Conservation (phyloP, 2,329 filamentous ascomycete species). For the Alternaria novae-zelandiae region DNA sequence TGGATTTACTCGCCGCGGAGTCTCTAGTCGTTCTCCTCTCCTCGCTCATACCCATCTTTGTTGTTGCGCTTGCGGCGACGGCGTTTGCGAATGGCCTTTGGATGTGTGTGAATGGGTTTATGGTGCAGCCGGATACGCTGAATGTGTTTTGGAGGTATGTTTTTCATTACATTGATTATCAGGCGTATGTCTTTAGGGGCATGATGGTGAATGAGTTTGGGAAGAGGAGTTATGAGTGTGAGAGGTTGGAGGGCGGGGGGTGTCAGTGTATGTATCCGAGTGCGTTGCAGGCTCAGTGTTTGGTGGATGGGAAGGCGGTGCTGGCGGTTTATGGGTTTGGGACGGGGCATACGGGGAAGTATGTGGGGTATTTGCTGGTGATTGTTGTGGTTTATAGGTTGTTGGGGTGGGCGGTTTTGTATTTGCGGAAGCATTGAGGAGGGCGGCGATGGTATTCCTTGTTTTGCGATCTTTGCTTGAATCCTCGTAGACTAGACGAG, state of each 20-base stretch:
- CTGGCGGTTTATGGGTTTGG: conserved; percentile 73
- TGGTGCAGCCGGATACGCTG: conserved; percentile 73
- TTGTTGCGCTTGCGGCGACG: conserved; percentile 77
- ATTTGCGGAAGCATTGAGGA: conserved; percentile 39
- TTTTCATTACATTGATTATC: conserved; percentile 89
- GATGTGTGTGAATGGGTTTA: conserved; percentile 86
- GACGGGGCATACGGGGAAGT: conserved; percentile 67
- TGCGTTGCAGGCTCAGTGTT: conserved; percentile 66
- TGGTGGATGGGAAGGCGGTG: conserved; percentile 74
- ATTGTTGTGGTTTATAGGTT: conserved; percentile 78
- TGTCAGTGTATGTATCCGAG: conserved; percentile 77
- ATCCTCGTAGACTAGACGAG: not conserved
- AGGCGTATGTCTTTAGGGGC: conserved; percentile 83
- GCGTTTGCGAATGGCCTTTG: conserved; percentile 88
- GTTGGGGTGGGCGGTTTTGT: conserved; percentile 69
- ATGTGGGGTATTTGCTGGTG: conserved; percentile 77
- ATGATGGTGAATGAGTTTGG: conserved; percentile 94
- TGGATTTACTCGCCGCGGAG: conserved; percentile 82
- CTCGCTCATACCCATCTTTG: conserved; percentile 77
- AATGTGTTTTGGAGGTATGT: conserved; percentile 88
- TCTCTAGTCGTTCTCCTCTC: conserved; percentile 80
- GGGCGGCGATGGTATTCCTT: too few species aligned
- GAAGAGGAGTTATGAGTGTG: conserved; percentile 68
- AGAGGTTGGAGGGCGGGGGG: conserved; percentile 32
- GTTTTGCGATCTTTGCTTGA: not conserved